Evolutionary conservation across 1,139 yeast genomes (phyloP), one percentile per base, ranked within the genome.

Genomic region (Trichomonascaceae sp.): DNA sequence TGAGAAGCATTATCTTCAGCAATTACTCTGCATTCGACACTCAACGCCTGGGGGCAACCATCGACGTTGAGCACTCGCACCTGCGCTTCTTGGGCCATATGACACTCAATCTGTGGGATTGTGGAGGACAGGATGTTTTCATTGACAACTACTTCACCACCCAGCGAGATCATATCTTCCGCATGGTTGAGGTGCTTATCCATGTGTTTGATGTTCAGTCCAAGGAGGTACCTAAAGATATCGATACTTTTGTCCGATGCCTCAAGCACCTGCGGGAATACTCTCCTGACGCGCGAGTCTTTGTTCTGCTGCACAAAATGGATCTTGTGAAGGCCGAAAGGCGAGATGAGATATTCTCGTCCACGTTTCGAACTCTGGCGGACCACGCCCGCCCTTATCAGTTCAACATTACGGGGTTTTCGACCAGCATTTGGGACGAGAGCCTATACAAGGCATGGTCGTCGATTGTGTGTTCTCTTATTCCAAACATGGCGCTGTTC

Each of bases 401-500:
- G 30, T 85, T 84, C 58, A 65, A 73, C 37, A 63, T 85, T 29
- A 71, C 72, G n/a, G 96, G 97, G 5, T 87, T 85, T 52, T 89
- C 96, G 4, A 89, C 98, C 0, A 81, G 95, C 3, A 89, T 89
- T 39, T 89, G 98, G 98, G 97, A 89, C 57, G 98, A 89, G 56
- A 76, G 93, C 50, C 65, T 89, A 42, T 89, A 87, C 57, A 82
- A 80, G 56, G 98, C 98, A 0, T 89, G 99, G 99, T 81, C 95
- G 3, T 81, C 78, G 36, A 89, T 89, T 41, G 97, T 89, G 26
- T 85, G 97, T 52, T 80, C 96, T 2, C 66, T 89, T 45, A 87
- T 89, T 40, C 97, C 98, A 6, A 89, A 92, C 52, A 87, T 89
- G 73, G 69, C 74, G 33, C 59, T 74, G 13, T 81, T 85, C 52